phyloP scores from a whole-genome alignment of 176 grass and related monocot genomes.

The Oryza officinalis region DNA sequence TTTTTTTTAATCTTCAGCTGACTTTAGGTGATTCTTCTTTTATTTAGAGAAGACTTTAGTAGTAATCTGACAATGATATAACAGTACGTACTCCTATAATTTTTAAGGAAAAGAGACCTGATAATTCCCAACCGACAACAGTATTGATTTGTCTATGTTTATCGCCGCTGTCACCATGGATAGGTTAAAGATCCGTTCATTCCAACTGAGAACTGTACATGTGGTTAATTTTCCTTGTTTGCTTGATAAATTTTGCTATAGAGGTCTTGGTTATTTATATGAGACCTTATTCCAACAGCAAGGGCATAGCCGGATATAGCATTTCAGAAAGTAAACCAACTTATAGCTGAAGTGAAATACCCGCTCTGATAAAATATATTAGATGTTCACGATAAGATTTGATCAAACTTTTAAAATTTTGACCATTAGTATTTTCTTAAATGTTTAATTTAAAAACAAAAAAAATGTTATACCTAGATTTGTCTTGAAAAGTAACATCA shows the following conservation, averaged over 20 bases:
- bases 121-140: background rate
- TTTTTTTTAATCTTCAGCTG: background rate
- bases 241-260: background rate
- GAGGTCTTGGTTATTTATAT: background rate
- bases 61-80: background rate
- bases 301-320: too few relatives aligned
- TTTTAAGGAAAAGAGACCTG: background rate
- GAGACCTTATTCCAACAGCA: background rate
- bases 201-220: background rate
- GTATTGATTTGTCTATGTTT: background rate
- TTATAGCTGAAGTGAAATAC: background rate
- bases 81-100: background rate
- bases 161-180: background rate
- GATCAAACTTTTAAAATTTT: too few relatives aligned
- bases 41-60: background rate
- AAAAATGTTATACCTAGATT: too few relatives aligned
- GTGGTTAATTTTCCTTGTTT: background rate
- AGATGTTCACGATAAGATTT: too few relatives aligned
- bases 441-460: too few relatives aligned
- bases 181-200: background rate
- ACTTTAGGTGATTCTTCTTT: background rate
- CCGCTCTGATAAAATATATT: too few relatives aligned
- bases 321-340: background rate
- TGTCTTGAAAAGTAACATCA: too few relatives aligned
- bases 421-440: too few relatives aligned